phyloP scores from a whole-genome alignment of 192 early-diverging fungal species.

The Linnemannia elongata region DNA sequence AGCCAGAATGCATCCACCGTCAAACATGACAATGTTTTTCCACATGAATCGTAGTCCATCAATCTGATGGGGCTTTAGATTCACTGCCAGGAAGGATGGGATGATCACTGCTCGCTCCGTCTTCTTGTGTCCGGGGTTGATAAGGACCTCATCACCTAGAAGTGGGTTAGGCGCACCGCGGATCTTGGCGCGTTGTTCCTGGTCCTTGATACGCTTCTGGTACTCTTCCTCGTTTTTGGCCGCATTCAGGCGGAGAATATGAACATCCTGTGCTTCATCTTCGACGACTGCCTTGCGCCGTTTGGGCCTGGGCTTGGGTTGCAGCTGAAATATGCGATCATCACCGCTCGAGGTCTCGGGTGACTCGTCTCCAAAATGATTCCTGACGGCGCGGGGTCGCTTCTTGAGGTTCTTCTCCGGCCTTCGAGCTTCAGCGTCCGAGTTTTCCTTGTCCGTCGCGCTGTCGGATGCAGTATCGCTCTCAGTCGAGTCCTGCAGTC shows the following conservation, averaged over 20 bases:
- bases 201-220: slow-evolving; percentile 45
- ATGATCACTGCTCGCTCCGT: slow-evolving; percentile 67
- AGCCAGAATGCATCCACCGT: slow-evolving; percentile 83
- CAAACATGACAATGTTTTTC: slow-evolving; percentile 80
- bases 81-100: slow-evolving; percentile 63
- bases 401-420: slow-evolving; percentile 2
- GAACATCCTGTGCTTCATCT: slow-evolving; percentile 26
- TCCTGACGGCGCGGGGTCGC: slow-evolving; percentile 18
- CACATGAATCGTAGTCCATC: slow-evolving; percentile 88
- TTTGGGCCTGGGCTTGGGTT: neutral
- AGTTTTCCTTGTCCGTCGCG: neutral
- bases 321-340: neutral
- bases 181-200: slow-evolving; percentile 26
- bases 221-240: slow-evolving; percentile 36
- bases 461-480: neutral
- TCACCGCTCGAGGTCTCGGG: neutral
- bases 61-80: slow-evolving; percentile 80
- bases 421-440: neutral
- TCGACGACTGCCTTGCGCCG: neutral
- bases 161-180: neutral
- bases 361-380: slow-evolving; percentile 17
- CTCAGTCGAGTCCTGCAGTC: neutral
- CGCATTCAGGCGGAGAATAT: slow-evolving; percentile 27
- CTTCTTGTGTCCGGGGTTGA: slow-evolving; percentile 77
- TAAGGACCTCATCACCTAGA: slow-evolving; percentile 49